Percentiles rank a stretch among this genome's conserved stretches.
Evolutionary conservation across 257 asterid species (phyloP).

Genomic region (Leptodermis oblonga): DNA sequence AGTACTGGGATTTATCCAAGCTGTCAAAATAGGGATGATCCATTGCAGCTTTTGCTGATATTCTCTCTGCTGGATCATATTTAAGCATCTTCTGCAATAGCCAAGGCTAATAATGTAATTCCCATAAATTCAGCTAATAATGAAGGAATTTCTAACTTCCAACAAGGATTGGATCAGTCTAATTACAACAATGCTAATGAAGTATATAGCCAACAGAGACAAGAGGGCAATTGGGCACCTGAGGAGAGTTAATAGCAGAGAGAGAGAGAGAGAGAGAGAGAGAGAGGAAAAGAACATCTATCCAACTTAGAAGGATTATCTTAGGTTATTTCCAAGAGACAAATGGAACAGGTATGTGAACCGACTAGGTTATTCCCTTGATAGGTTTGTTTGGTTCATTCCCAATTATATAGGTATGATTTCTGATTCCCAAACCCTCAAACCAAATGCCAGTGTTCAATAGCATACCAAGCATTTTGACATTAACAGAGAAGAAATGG

Average conservation of each 20-base stretch:
- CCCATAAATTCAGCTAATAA: conserved; percentile 4
- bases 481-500: background rate
- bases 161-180: too few relatives aligned
- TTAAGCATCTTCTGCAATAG: conserved; percentile 73
- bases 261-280: too few relatives aligned
- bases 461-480: too few relatives aligned
- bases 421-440: too few relatives aligned
- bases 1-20: conserved; percentile 85
- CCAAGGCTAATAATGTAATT: conserved; percentile 8
- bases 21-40: conserved; percentile 93
- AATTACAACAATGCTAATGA: too few relatives aligned
- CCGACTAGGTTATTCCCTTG: too few relatives aligned
- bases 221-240: background rate
- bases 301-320: background rate
- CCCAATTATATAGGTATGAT: too few relatives aligned
- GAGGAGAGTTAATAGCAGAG: background rate
- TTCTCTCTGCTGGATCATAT: conserved; percentile 80
- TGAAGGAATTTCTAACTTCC: too few relatives aligned
- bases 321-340: background rate
- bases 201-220: background rate
- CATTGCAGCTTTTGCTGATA: conserved; percentile 87
- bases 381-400: too few relatives aligned
- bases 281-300: background rate
- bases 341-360: background rate
- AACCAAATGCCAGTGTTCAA: background rate